Conservation (phyloP, 257 asterid species). For the Solanum bulbocastanum region DNA sequence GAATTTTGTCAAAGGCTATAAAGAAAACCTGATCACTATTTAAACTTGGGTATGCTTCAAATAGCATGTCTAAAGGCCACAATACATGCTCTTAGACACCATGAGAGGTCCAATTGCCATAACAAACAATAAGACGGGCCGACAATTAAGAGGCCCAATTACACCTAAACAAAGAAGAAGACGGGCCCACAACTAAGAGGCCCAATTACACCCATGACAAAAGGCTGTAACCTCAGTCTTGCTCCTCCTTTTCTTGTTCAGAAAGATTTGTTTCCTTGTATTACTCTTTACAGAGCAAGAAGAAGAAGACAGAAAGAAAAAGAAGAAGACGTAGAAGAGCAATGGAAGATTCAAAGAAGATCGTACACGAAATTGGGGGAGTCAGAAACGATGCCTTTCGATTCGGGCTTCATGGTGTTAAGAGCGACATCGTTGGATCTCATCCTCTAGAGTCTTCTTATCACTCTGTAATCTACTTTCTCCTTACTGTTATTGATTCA, state of each 20-base stretch:
- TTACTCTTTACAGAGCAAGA: background rate
- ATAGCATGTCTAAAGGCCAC: background rate
- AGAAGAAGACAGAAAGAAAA: background rate
- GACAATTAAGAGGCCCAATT: background rate
- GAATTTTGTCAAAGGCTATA: background rate
- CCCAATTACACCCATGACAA: background rate
- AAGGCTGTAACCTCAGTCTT: background rate
- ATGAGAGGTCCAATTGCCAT: background rate
- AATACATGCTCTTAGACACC: background rate
- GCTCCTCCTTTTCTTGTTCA: background rate
- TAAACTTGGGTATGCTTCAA: background rate
- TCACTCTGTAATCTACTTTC: slow-evolving; percentile 11
- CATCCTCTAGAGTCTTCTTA: slow-evolving; percentile 75
- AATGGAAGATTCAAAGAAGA: slow-evolving; percentile 1
- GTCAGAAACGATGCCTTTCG: background rate
- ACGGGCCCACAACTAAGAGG: background rate
- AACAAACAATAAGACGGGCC: background rate
- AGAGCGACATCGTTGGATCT: slow-evolving; percentile 70
- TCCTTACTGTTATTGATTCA: background rate
- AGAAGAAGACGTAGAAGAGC: background rate
- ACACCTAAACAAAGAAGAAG: background rate
- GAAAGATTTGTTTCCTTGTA: background rate
- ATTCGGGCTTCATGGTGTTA: slow-evolving; percentile 75
- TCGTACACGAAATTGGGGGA: background rate
- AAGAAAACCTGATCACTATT: no score